phyloP scores from a whole-genome alignment of 2,329 filamentous ascomycete species.

The Conoideocrella luteorostrata region DNA sequence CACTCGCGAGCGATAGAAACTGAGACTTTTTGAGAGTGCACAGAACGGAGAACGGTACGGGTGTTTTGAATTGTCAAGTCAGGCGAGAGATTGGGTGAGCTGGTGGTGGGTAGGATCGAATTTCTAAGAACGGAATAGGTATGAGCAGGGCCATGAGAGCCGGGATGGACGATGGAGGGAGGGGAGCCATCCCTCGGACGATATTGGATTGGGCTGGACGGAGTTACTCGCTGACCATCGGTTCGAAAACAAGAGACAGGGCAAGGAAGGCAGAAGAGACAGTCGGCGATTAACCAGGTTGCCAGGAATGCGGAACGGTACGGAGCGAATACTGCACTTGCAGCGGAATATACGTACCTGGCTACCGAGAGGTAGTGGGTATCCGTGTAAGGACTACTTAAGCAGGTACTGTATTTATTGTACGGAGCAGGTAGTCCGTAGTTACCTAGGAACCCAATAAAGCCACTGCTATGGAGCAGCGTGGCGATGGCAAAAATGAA shows the following conservation, averaged over 20 bases:
- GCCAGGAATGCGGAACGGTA: neutral
- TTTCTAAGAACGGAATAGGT: conserved; percentile 10
- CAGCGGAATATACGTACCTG: neutral
- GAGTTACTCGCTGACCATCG: conserved; percentile 5
- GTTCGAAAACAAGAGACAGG: conserved; percentile 5
- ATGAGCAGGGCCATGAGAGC: conserved; percentile 4
- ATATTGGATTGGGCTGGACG: too few species aligned
- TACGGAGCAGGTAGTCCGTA: neutral
- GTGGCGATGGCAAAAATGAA: neutral
- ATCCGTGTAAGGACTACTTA: neutral
- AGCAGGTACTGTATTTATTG: too few species aligned
- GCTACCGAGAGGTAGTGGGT: too few species aligned
- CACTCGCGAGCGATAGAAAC: conserved; percentile 1
- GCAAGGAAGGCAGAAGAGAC: conserved; percentile 5
- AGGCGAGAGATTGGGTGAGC: conserved; percentile 6
- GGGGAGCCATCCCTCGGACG: conserved; percentile 7
- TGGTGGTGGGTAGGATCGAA: conserved; percentile 13
- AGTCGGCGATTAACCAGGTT: conserved; percentile 7
- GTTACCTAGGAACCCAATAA: neutral
- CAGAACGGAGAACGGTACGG: conserved; percentile 4
- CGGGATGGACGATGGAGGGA: conserved; percentile 5
- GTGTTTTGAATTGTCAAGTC: conserved; percentile 5
- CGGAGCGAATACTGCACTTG: neutral
- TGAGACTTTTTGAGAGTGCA: conserved; percentile 2
- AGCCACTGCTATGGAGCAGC: neutral